These are phyloP conservation scores for Castanea mollissima DNA, from an alignment of 306 rosid genomes.

Conservation along the genomic window DNA sequence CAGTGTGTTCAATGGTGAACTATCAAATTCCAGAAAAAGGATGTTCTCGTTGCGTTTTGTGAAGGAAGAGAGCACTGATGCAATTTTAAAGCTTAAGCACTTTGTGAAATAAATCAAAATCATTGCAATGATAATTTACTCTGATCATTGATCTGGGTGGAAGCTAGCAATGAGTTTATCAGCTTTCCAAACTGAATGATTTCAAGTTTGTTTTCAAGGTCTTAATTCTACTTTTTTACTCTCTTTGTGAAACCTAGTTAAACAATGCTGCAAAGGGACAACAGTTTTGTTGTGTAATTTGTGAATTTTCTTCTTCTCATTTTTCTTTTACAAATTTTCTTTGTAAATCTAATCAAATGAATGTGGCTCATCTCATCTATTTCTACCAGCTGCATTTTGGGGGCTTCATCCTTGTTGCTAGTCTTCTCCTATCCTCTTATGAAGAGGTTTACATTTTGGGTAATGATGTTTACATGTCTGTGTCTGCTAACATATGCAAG, in stretches of 20 bases:
- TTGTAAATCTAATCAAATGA: slow-evolving; percentile 7
- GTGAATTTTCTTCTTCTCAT: not conserved
- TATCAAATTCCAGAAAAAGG: too few relatives aligned
- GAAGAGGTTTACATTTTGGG: slow-evolving; percentile 97
- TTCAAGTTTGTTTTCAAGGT: not conserved
- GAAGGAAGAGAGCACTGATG: too few relatives aligned
- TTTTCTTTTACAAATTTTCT: not conserved
- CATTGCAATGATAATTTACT: not conserved
- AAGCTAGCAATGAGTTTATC: not conserved
- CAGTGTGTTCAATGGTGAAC: too few relatives aligned
- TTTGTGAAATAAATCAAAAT: not conserved
- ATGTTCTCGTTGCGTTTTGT: too few relatives aligned
- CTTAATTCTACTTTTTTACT: not conserved
- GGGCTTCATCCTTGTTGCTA: slow-evolving; percentile 85
- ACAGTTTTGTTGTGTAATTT: not conserved
- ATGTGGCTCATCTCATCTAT: slow-evolving; percentile 13
- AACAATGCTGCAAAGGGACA: not conserved
- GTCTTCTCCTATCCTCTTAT: slow-evolving; percentile 95
- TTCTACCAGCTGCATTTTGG: slow-evolving; percentile 66
- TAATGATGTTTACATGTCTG: slow-evolving; percentile 30
- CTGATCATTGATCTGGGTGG: not conserved
- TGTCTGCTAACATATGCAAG: slow-evolving; percentile 4
- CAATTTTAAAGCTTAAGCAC: not conserved
- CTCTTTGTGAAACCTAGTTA: not conserved
- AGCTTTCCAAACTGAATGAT: not conserved